A percentile compares a stretch with the other conserved stretches of the same genome.
Evolutionary conservation across 2,329 filamentous ascomycete genomes (phyloP).

Genomic region (Tolypocladium cylindrosporum): DNA sequence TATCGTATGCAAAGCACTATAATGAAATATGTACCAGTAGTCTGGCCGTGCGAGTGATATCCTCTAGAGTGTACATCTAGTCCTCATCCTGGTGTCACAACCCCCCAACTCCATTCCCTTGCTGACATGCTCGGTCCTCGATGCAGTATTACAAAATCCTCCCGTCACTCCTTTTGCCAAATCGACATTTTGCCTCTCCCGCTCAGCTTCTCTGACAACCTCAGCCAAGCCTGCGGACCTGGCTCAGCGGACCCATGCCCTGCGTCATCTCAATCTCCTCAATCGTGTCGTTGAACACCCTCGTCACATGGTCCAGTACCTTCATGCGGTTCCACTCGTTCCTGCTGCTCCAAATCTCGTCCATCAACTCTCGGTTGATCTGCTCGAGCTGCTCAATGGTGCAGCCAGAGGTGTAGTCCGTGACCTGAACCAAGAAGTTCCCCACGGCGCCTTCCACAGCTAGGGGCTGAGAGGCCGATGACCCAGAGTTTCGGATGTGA

Average conservation of each 20-base stretch:
- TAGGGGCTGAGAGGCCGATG: conserved; percentile 33
- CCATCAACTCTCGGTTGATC: conserved; percentile 84
- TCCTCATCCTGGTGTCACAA: neutral
- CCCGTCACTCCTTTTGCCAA: neutral
- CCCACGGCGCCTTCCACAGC: conserved; percentile 40
- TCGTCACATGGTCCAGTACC: conserved; percentile 53
- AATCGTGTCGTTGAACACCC: conserved; percentile 68
- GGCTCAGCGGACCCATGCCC: conserved; percentile 32
- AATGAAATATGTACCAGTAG: neutral
- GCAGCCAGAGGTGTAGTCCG: conserved; percentile 60
- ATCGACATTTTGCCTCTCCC: neutral
- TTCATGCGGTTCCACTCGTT: conserved; percentile 74
- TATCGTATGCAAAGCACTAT: neutral
- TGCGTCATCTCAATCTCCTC: conserved; percentile 53
- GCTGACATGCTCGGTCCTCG: conserved; percentile 1
- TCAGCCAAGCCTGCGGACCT: conserved; percentile 13
- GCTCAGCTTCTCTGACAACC: conserved; percentile 5
- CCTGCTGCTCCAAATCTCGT: conserved; percentile 71
- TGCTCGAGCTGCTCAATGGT: conserved; percentile 93
- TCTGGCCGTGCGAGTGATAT: neutral
- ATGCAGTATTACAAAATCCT: conserved; percentile 1
- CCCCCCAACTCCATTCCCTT: conserved; percentile 1
- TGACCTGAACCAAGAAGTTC: conserved; percentile 52
- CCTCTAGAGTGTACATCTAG: neutral
- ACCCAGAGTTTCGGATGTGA: conserved; percentile 17